Percentiles rank a stretch among this genome's conserved stretches.
Conservation (phyloP, 2,329 filamentous ascomycete genomes). For the Cryphonectria radicalis region DNA sequence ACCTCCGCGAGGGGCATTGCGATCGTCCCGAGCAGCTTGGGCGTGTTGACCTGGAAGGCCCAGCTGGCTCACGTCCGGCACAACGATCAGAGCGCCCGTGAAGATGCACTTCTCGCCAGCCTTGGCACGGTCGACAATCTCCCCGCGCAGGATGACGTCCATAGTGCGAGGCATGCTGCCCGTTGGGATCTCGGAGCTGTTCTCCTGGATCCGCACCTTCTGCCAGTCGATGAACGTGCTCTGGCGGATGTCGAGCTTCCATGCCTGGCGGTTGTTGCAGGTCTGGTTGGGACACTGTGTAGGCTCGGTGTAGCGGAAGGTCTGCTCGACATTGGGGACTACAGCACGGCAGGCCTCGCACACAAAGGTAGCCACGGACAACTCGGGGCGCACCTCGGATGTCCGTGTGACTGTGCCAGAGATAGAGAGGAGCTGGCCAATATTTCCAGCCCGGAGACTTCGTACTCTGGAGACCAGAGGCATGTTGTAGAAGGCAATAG, state of each 20-base stretch:
- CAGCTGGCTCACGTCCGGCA: slow-evolving; percentile 94
- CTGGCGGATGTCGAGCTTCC: slow-evolving; percentile 94
- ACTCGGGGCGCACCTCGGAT: slow-evolving; percentile 92
- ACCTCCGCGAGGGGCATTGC: slow-evolving; percentile 70
- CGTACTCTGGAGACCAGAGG: slow-evolving; percentile 85
- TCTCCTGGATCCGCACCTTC: slow-evolving; percentile 97
- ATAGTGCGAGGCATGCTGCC: slow-evolving; percentile 98
- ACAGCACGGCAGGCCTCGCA: slow-evolving; percentile 87
- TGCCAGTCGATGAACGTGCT: slow-evolving; percentile 99
- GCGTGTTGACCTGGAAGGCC: slow-evolving; percentile 84
- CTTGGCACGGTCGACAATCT: slow-evolving; percentile 97
- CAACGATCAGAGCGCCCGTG: slow-evolving; percentile 92
- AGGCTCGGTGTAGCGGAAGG: slow-evolving; percentile 95
- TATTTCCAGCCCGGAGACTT: slow-evolving; percentile 83
- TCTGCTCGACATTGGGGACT: slow-evolving; percentile 92
- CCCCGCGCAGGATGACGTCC: slow-evolving; percentile 93
- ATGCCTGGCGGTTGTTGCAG: slow-evolving; percentile 89
- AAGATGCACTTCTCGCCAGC: slow-evolving; percentile 99
- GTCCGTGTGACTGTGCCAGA: slow-evolving; percentile 96
- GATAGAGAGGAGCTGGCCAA: slow-evolving; percentile 91
- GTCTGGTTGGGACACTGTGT: slow-evolving; percentile 89
- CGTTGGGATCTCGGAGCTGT: slow-evolving; percentile 96
- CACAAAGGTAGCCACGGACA: slow-evolving; percentile 89
- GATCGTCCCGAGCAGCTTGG: slow-evolving; percentile 82
- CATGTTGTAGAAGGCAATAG: slow-evolving; percentile 90